These are phyloP conservation scores for Sarcomyxa edulis DNA, from an alignment of 768 basidiomycete species.

Conservation along the genomic window DNA sequence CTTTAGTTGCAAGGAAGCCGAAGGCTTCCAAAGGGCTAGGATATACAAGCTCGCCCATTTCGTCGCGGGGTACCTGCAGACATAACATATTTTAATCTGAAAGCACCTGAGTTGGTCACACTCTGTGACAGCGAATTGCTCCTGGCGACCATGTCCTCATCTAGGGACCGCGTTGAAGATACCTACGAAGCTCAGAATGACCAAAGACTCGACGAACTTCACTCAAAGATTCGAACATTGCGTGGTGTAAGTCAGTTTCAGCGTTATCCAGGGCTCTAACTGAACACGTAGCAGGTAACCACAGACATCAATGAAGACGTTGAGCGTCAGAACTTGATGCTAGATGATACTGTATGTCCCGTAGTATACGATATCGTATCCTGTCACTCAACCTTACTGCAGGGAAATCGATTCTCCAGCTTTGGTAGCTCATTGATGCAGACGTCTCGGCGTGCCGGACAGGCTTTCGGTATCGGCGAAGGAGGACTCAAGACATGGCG, in stretches of 20 bases:
- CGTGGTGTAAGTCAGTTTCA: conserved; percentile 52
- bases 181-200: conserved; percentile 86
- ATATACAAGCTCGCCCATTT: too few species aligned
- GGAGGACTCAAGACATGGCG: conserved; percentile 67
- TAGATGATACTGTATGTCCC: conserved; percentile 67
- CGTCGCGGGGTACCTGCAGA: too few species aligned
- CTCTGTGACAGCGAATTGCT: too few species aligned
- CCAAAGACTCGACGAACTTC: conserved; percentile 75
- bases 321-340: conserved; percentile 72
- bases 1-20: too few species aligned
- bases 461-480: conserved; percentile 67
- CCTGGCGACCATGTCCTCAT: conserved; percentile 32
- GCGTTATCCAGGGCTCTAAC: conserved; percentile 1
- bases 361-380: background rate
- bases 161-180: conserved; percentile 49
- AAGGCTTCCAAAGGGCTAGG: too few species aligned
- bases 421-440: conserved; percentile 60
- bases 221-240: conserved; percentile 77
- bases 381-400: conserved; percentile 3
- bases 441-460: conserved; percentile 63
- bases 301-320: conserved; percentile 83
- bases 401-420: conserved; percentile 65
- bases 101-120: too few species aligned
- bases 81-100: too few species aligned
- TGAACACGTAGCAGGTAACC: conserved; percentile 38